Evolutionary conservation across 2,329 filamentous ascomycete genomes (phyloP).

Genomic region (Fusarium decemcellulare): DNA sequence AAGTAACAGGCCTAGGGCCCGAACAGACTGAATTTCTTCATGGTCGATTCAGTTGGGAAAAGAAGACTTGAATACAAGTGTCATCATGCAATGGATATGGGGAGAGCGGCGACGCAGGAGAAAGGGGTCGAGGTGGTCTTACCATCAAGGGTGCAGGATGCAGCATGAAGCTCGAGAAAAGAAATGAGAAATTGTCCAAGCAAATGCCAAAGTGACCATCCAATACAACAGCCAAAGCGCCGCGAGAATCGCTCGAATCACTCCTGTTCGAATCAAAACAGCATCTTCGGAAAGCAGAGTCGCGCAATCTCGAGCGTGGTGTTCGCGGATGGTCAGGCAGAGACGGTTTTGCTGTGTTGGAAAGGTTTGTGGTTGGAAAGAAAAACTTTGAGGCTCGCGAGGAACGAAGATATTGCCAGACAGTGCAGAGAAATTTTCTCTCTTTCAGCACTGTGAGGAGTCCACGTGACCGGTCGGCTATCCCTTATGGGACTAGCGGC

Average conservation of each 20-base stretch:
- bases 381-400: conserved; percentile 37
- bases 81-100: conserved; percentile 74
- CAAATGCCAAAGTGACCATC: conserved; percentile 15
- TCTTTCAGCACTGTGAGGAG: conserved; percentile 38
- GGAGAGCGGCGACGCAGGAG: conserved; percentile 35
- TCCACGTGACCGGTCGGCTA: conserved; percentile 45
- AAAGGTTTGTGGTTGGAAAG: conserved; percentile 33
- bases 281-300: conserved; percentile 19
- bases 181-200: conserved; percentile 21
- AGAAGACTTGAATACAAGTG: conserved; percentile 80
- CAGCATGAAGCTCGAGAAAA: conserved; percentile 5
- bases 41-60: conserved; percentile 91
- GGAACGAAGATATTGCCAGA: conserved; percentile 50
- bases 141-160: conserved; percentile 35
- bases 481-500: conserved; percentile 35
- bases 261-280: conserved; percentile 37
- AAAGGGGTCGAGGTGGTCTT: conserved; percentile 38
- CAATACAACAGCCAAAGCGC: conserved; percentile 6
- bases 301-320: conserved; percentile 19
- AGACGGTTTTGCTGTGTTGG: conserved; percentile 26
- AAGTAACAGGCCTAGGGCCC: conserved; percentile 86
- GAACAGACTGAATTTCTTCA: conserved; percentile 82
- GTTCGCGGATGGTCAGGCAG: conserved; percentile 17
- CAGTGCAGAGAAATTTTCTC: conserved; percentile 51
- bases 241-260: conserved; percentile 4